Percentiles rank a stretch among this genome's conserved stretches.
phyloP scores from a whole-genome alignment of 306 rosid genomes.

The Calophaca sinica region DNA sequence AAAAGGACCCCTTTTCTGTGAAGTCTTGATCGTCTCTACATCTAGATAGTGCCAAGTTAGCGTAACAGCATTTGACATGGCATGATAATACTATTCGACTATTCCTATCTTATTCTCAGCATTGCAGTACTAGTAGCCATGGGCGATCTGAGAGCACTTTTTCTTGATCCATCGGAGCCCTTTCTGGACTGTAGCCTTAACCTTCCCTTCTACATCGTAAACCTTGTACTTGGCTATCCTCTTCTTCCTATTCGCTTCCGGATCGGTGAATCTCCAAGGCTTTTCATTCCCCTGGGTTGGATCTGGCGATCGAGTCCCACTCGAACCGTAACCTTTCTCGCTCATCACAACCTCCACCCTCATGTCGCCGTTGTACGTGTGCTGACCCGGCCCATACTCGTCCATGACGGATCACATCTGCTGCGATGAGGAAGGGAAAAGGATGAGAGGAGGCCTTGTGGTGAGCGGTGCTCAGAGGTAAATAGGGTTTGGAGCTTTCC shows the following conservation, averaged over 20 bases:
- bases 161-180: constrained; percentile 76
- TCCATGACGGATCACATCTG: constrained; percentile 46
- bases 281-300: constrained; percentile 40
- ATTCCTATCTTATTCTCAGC: too few relatives aligned
- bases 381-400: constrained; percentile 43
- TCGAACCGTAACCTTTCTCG: constrained; percentile 58
- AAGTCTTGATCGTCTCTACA: too few relatives aligned
- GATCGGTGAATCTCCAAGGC: constrained; percentile 59
- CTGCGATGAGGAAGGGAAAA: neutral
- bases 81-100: too few relatives aligned
- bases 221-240: constrained; percentile 69
- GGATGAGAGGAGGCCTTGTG: too few relatives aligned
- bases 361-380: constrained; percentile 35
- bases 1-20: too few relatives aligned
- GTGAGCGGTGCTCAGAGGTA: too few relatives aligned
- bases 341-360: constrained; percentile 64
- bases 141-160: constrained; percentile 66
- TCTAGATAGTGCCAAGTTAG: too few relatives aligned
- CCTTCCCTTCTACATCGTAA: constrained; percentile 66
- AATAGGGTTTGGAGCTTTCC: too few relatives aligned
- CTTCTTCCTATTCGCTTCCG: constrained; percentile 71
- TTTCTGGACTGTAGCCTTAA: constrained; percentile 61
- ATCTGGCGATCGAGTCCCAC: constrained; percentile 37
- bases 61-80: too few relatives aligned
- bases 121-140: constrained; percentile 36